Evolutionary conservation across 2,329 filamentous ascomycete species (phyloP), one percentile per base, ranked within the genome.

Genomic region (Apiospora saccharicola): DNA sequence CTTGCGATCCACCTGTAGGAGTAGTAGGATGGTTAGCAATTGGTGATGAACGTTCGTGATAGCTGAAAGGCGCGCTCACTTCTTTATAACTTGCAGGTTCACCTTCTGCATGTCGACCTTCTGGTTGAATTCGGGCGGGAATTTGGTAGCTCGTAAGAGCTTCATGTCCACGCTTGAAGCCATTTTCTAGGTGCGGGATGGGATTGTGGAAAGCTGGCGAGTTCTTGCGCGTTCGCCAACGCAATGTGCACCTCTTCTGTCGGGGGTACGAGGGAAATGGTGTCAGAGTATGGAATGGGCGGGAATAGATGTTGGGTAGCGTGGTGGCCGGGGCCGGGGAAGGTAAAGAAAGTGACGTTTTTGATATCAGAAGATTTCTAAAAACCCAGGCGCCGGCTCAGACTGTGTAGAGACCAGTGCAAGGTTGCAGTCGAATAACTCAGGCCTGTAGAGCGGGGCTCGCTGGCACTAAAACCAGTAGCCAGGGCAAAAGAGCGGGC

Each of bases 71-170:
- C 37, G 43, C 69, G 53, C 91, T 80, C 81, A 97, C 94, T 96
- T 97, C 88, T 98, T 98, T 91, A 99, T 97, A 71, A 99, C 94
- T 82, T 97, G 94, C 69, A 98, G 87, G 81, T 99, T 98, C 83
- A 99, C 95, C 86, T 98, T 98, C 77, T 92, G 90, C 90, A 97
- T 98, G 86, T 99, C 95, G 75, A 99, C 96, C 86, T 98, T 98
- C 81, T 94, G 91, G 80, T 90, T 96, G 85, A 98, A 99, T 80
- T 98, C 95, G 10, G 92, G 89, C 67, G 96, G 96, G 75, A 98
- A 98, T 80, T 97, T 98, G 71, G 95, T 98, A 82, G 92, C 92
- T 87, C 92, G 94, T 72, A 98, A 86, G 78, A 97, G 90, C 86
- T 97, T 97, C 76, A 93, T 92, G 83, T 98, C 96, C 74, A 96